Conservation (phyloP, 75 land plant species). For the Larix kaempferi region DNA sequence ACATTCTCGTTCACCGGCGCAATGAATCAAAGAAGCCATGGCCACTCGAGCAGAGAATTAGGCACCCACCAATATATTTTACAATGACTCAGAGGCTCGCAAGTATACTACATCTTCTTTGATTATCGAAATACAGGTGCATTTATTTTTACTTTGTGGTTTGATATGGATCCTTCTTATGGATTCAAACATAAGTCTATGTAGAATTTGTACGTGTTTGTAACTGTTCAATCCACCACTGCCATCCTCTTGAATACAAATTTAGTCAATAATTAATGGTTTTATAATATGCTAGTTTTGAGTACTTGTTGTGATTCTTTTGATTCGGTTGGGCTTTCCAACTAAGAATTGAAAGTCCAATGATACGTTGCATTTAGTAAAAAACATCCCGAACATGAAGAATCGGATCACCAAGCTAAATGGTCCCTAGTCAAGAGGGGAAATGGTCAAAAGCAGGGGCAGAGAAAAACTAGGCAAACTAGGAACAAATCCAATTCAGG, state of each 20-base stretch:
- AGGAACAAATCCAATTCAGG: no score
- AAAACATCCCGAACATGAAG: no score
- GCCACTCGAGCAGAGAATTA: conserved; percentile 77
- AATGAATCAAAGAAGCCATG: conserved; percentile 4
- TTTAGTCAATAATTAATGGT: not conserved
- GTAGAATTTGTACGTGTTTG: not conserved
- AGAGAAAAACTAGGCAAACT: no score
- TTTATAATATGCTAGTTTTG: no score
- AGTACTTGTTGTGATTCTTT: no score
- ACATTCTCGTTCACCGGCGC: no score
- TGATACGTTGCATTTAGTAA: no score
- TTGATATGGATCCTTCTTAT: not conserved
- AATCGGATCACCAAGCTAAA: no score
- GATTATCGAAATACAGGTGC: conserved; percentile 88
- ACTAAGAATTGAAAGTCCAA: no score
- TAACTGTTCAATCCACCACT: not conserved
- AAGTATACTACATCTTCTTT: conserved; percentile 98
- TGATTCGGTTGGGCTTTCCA: no score
- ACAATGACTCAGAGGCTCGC: conserved; percentile 84
- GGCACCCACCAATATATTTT: conserved; percentile 94
- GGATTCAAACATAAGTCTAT: not conserved
- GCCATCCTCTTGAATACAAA: not conserved
- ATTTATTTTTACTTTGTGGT: not conserved
- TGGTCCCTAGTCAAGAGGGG: no score
- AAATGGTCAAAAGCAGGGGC: no score